phyloP scores from a whole-genome alignment of 2,329 filamentous ascomycete species.

The Neofusicoccum sp. region DNA sequence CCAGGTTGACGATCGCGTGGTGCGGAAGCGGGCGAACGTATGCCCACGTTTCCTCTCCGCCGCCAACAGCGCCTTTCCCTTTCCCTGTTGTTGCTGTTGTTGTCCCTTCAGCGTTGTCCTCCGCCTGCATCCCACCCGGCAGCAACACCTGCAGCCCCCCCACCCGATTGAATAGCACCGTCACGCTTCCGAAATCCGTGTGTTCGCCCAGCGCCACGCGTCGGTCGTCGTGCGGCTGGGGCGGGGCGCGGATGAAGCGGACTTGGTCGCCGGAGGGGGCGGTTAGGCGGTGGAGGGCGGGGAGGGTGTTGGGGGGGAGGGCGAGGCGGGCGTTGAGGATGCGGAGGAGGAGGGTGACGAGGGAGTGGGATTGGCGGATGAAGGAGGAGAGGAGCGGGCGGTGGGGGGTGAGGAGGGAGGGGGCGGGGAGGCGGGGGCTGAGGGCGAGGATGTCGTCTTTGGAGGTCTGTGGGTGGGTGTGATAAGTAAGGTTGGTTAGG shows the following conservation, averaged over 20 bases:
- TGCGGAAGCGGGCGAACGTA: slow-evolving; percentile 57
- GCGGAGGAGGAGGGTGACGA: slow-evolving; percentile 50
- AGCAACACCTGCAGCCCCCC: slow-evolving; percentile 55
- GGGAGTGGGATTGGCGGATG: slow-evolving; percentile 48
- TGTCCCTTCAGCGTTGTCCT: slow-evolving; percentile 22
- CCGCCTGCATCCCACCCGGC: slow-evolving; percentile 40
- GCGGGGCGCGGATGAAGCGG: slow-evolving; percentile 51
- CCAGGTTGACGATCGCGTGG: slow-evolving; percentile 52
- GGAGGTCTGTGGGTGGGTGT: slow-evolving; percentile 39
- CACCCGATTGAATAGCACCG: slow-evolving; percentile 59
- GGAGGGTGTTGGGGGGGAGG: slow-evolving; percentile 46
- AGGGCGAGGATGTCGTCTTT: slow-evolving; percentile 56
- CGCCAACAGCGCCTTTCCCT: slow-evolving; percentile 5
- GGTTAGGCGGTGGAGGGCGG: slow-evolving; percentile 50
- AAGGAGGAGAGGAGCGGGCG: slow-evolving; percentile 46
- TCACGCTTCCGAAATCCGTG: slow-evolving; percentile 60
- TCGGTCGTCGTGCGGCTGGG: slow-evolving; percentile 47
- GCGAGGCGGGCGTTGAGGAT: slow-evolving; percentile 41
- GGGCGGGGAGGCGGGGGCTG: slow-evolving; percentile 44
- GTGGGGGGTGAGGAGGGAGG: slow-evolving; percentile 43
- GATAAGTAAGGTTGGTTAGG: not conserved
- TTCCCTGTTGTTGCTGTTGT: not conserved
- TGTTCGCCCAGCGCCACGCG: slow-evolving; percentile 54
- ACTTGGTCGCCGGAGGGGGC: slow-evolving; percentile 55
- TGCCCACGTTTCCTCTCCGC: slow-evolving; percentile 46